A percentile compares a stretch with the other conserved stretches of the same genome.
These are phyloP conservation scores for Pholiota conissans DNA, from an alignment of 768 basidiomycete species.

Conservation along the genomic window DNA sequence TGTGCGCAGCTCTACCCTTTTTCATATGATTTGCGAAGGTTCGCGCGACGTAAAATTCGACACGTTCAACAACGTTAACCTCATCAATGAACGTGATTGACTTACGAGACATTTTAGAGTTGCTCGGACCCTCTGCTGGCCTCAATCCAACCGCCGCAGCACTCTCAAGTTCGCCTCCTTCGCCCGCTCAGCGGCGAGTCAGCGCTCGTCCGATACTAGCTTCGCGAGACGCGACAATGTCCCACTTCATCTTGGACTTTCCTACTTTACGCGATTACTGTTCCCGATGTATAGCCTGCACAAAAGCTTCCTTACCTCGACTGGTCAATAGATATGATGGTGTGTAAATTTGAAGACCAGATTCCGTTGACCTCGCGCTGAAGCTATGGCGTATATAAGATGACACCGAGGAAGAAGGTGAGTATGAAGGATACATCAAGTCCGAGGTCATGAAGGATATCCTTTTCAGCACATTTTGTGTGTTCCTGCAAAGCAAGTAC, in stretches of 20 bases:
- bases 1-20: background rate
- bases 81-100: background rate
- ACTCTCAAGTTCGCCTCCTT: background rate
- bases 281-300: background rate
- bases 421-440: background rate
- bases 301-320: background rate
- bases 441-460: background rate
- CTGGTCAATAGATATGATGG: background rate
- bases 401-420: background rate
- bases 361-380: background rate
- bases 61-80: background rate
- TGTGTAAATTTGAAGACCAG: background rate
- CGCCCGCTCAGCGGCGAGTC: too few species aligned
- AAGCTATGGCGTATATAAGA: background rate
- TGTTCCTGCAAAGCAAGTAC: too few species aligned
- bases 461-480: background rate
- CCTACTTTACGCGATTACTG: background rate
- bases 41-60: background rate
- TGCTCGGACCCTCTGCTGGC: background rate
- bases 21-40: background rate
- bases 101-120: background rate
- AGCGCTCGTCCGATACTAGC: background rate
- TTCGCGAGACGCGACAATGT: too few species aligned
- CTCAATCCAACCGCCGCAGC: background rate
- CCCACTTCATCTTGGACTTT: background rate